Base-by-base conservation (phyloP, 179 eudicot species). In the Spergularia azorica region DNA sequence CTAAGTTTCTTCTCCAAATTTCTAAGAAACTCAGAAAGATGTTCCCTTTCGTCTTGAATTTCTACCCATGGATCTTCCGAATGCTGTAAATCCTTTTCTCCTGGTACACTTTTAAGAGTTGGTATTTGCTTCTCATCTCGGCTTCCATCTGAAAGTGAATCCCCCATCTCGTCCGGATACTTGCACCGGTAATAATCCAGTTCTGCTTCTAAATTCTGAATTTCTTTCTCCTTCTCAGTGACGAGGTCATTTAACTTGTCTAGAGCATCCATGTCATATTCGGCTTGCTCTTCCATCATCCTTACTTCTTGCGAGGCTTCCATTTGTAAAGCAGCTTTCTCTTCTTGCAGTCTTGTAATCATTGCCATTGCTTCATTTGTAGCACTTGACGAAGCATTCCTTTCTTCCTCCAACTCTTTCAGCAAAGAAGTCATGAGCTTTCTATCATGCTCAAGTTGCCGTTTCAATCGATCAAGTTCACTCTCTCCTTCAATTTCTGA, bases 211-310 rank as follows among this genome's bases (percentile, higher is more conserved):
- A 91, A 78, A 77, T 90, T 89, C 80, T 91, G 97, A 71, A 91
- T 85, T 70, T 87, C 93, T 78, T 83, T 89, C 76, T 95, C 99
- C 84, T 87, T 95, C 80, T 95, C 92, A 0, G 79, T 71, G 60
- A 94, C 84, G 76, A 90, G 82, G 9, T 90, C 94, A 69, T 88
- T 90, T 67, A 90, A 83, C 70, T 87, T 90, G 65, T 93, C 94
- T 52, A 95, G 85, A 5, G 92, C 98, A 81, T 95, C 97, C 66
- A 71, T 80, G 61, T 93, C 99, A 67, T 91, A 95, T 79, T 93
- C 98, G 15, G 96, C 96, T 88, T 94, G 97, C 83, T 95, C 99
- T 83, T 95, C 99, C 99, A 94, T 90, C 94, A 93, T 88, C 81
- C 99, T 86, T 43, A 91, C 67, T 67, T 83, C 90, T 17, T 95